Conservation (phyloP, 2,329 filamentous ascomycete genomes). For the Lecanicillium sp. region DNA sequence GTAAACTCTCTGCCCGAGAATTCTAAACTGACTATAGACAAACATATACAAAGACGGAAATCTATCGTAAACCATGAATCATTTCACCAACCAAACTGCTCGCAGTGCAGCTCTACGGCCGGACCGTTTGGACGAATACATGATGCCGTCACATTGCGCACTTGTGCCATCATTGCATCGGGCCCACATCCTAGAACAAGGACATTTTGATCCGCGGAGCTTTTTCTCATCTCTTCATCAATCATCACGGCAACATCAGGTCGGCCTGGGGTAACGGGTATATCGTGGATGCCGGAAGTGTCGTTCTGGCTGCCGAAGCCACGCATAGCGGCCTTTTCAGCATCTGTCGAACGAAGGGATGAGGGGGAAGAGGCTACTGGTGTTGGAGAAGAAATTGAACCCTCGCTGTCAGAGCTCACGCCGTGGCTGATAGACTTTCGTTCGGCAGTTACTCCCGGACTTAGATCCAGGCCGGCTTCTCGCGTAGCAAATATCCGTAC, state of each 20-base stretch:
- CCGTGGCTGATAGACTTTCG: too few relatives aligned
- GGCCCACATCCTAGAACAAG: conserved; percentile 40
- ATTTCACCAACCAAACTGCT: conserved; percentile 35
- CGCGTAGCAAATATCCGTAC: conserved; percentile 27
- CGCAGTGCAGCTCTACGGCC: conserved; percentile 38
- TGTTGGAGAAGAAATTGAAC: background rate
- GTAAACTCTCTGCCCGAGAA: background rate
- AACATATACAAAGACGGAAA: background rate
- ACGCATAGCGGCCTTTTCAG: too few relatives aligned
- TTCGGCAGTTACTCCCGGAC: conserved; percentile 1
- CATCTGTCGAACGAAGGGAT: background rate
- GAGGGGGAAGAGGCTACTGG: too few relatives aligned
- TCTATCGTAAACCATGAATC: too few relatives aligned
- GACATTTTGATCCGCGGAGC: conserved; percentile 22
- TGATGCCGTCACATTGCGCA: conserved; percentile 31
- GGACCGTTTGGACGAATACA: conserved; percentile 32
- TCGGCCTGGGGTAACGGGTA: conserved; percentile 21
- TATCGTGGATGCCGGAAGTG: background rate
- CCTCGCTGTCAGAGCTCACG: too few relatives aligned
- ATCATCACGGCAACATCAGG: conserved; percentile 30
- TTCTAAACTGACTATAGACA: background rate
- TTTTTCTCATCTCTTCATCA: conserved; percentile 18
- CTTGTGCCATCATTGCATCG: conserved; percentile 28
- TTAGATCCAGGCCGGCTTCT: background rate
- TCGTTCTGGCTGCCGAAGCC: background rate